Evolutionary conservation across 345 rosid species (phyloP).

Genomic region (Pseudoturritis turrita): DNA sequence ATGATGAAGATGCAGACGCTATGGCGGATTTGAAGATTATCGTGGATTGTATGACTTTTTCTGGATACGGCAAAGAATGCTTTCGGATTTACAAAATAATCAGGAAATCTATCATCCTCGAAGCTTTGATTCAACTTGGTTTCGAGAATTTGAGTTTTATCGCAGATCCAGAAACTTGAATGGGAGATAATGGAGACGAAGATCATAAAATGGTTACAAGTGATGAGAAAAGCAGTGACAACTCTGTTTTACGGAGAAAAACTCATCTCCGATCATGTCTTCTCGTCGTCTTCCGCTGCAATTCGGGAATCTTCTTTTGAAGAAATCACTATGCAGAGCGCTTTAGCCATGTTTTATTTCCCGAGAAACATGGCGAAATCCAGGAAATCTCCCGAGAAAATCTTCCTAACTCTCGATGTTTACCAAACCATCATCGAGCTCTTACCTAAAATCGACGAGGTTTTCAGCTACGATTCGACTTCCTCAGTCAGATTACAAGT

Average conservation of each 20-base stretch:
- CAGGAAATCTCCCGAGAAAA: conserved; percentile 67
- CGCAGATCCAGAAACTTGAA: conserved; percentile 51
- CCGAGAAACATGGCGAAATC: conserved; percentile 49
- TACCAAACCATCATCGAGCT: conserved; percentile 48
- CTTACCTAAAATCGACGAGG: conserved; percentile 47
- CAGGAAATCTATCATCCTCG: conserved; percentile 54
- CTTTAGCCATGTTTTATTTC: conserved; percentile 48
- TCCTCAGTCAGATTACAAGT: conserved; percentile 40
- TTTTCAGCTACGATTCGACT: conserved; percentile 46
- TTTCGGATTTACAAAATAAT: conserved; percentile 42
- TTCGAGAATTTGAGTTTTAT: conserved; percentile 40
- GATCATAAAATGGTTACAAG: conserved; percentile 43
- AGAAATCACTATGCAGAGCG: conserved; percentile 46
- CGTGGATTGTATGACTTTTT: conserved; percentile 59
- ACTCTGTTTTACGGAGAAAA: conserved; percentile 57
- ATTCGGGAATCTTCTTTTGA: conserved; percentile 49
- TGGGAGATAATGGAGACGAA: conserved; percentile 51
- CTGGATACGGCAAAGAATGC: conserved; percentile 68
- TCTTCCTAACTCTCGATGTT: conserved; percentile 67
- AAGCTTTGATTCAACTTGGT: conserved; percentile 42
- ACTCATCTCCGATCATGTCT: conserved; percentile 54
- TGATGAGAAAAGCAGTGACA: conserved; percentile 36
- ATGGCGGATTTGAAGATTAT: conserved; percentile 53
- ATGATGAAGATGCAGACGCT: conserved; percentile 13
- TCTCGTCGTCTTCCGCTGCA: conserved; percentile 40